A percentile compares a stretch with the other conserved stretches of the same genome.
phyloP scores from a whole-genome alignment of 2,329 filamentous ascomycete genomes.

The Piedraia hortae region DNA sequence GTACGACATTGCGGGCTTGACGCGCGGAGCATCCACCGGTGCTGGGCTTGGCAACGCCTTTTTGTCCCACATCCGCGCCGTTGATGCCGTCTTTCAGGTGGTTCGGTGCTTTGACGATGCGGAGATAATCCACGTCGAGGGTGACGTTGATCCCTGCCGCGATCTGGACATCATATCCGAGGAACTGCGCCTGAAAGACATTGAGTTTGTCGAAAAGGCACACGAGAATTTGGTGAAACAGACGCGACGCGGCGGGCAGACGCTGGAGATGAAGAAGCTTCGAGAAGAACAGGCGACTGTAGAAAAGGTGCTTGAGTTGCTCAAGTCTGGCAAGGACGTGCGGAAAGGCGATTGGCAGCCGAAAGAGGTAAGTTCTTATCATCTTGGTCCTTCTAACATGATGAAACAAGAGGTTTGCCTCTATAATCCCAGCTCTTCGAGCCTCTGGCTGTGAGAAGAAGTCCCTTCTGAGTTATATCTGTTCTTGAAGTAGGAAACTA shows the following conservation, averaged over 20 bases:
- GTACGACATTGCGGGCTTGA: constrained; percentile 95
- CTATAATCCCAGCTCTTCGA: constrained; percentile 99
- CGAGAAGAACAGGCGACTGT: constrained; percentile 84
- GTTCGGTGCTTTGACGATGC: constrained; percentile 52
- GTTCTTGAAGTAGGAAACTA: neutral
- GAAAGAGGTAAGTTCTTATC: constrained; percentile 56
- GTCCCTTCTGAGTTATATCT: constrained; percentile 18
- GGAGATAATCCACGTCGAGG: constrained; percentile 98
- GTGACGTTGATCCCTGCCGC: constrained; percentile 81
- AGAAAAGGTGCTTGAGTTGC: constrained; percentile 58
- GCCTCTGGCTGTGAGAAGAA: constrained; percentile 63
- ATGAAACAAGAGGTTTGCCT: constrained; percentile 97
- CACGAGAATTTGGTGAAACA: constrained; percentile 81
- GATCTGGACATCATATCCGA: constrained; percentile 93
- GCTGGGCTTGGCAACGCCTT: constrained; percentile 94
- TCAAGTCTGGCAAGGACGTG: constrained; percentile 78
- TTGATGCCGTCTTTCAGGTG: constrained; percentile 16
- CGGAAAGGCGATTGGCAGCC: constrained; percentile 69
- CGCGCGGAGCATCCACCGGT: constrained; percentile 83
- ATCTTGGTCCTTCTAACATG: constrained; percentile 24
- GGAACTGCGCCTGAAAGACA: constrained; percentile 90
- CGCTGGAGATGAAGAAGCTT: constrained; percentile 90
- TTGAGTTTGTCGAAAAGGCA: constrained; percentile 92
- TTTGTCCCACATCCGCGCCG: constrained; percentile 86
- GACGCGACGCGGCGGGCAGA: constrained; percentile 79